Percentiles rank a stretch among this genome's conserved stretches.
phyloP scores from a whole-genome alignment of 108 stramenopile genomes.

The Nannochloropsis salina region DNA sequence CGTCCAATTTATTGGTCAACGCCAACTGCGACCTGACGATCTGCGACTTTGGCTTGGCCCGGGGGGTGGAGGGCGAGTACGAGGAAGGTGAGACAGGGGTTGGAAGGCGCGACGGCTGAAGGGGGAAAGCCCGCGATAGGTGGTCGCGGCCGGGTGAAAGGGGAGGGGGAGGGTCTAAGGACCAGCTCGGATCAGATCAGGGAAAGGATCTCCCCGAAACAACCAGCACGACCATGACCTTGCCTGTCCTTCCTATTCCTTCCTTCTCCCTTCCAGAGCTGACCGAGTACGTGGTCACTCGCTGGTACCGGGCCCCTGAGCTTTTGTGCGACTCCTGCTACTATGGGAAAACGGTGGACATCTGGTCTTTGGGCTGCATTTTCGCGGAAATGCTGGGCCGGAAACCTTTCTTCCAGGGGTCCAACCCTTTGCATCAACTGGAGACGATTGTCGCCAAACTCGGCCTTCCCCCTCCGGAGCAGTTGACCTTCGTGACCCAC shows the following conservation, averaged over 20 bases:
- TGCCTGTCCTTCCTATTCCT: neutral
- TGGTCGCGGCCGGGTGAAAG: too few relatives aligned
- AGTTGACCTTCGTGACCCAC: conserved; percentile 51
- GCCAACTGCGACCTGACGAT: conserved; percentile 62
- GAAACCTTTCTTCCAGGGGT: conserved; percentile 59
- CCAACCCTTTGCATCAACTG: conserved; percentile 58
- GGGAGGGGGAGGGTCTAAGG: too few relatives aligned
- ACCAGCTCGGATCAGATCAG: too few relatives aligned
- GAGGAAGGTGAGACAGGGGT: neutral
- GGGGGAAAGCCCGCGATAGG: neutral
- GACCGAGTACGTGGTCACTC: conserved; percentile 71
- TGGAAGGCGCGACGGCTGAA: neutral
- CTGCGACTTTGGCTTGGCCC: conserved; percentile 62
- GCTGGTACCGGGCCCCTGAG: conserved; percentile 91
- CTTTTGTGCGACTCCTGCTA: conserved; percentile 53
- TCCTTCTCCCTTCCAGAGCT: neutral
- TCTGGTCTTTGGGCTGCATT: conserved; percentile 67
- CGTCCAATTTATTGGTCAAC: conserved; percentile 50
- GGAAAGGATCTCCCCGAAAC: too few relatives aligned
- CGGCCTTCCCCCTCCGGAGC: conserved; percentile 51
- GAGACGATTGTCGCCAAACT: conserved; percentile 57
- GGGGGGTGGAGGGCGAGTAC: conserved; percentile 49
- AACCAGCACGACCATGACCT: neutral
- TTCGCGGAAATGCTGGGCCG: conserved; percentile 60
- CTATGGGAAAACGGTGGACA: conserved; percentile 55